Base-by-base conservation (phyloP, 192 early-diverging fungal species). In the Coemansia sp. region DNA sequence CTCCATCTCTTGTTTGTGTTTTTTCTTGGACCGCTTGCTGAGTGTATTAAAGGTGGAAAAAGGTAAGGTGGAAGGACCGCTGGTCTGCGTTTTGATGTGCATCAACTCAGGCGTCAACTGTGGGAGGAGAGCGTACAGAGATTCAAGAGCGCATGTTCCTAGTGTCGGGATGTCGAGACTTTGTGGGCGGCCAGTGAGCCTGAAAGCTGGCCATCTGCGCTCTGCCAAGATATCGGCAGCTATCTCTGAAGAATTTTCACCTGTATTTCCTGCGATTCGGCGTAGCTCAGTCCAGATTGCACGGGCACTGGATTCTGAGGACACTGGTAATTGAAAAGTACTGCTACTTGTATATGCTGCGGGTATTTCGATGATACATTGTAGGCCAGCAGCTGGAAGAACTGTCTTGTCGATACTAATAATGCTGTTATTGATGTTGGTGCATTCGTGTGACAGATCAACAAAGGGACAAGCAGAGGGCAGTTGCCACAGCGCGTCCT, bases 351-450 rank as follows among this genome's bases (percentile, higher is more conserved):
- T 16, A n/a, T 43, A 57, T n/a, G 55, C 21, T 2, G 31, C 29
- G 3, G 74, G 68, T 0, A 74, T 2, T 43, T 62, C 33, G 29
- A 80, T 45, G 25, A 80, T 69, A 39, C 72, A 80, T 8, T 80
- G 77, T 3, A 80, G 72, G 0, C 77, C 77, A 16, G 48, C 68
- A 5, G 72, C 33, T 0, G 77, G 77, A 21, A 80, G 63, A 2
- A 61, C 48, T 1, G 18, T 34, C 48, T 13, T 21, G 16, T 33
- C 16, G 26, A n/a, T 49, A 39, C 37, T 23, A 23, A 26, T 23
- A 6, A 26, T 13, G 48, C 2, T 0, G 48, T 6, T 4, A n/a
- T 20, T 4, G 5, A 16, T 6, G 43, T 0, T 20, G 8, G 48
- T 3, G 48, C 1, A 51, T 10, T 26, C 48, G 23, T 26, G 23